Percentiles rank a stretch among this genome's conserved stretches.
Evolutionary conservation across 139 green algal genomes (phyloP).

Genomic region (Chlorella sorokiniana): DNA sequence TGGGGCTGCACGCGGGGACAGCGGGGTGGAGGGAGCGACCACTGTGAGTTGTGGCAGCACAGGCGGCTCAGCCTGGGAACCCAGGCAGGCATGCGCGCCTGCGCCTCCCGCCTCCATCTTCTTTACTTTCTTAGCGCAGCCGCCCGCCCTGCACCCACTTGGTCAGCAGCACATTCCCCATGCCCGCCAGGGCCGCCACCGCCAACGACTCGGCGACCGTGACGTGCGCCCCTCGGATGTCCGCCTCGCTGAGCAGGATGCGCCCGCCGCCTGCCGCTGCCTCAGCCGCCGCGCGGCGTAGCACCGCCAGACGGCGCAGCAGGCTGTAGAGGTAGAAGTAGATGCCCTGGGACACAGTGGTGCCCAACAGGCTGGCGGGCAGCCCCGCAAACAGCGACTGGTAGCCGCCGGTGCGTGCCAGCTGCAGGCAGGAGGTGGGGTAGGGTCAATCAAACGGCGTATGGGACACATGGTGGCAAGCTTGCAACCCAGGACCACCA

Average conservation of each 20-base stretch:
- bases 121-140: background rate
- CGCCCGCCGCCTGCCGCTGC: background rate
- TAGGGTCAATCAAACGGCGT: background rate
- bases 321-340: slow-evolving; percentile 83
- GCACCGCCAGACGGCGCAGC: slow-evolving; percentile 43
- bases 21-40: background rate
- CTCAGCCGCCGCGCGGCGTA: slow-evolving; percentile 6
- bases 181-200: slow-evolving; percentile 78
- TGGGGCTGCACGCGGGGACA: slow-evolving; percentile 65
- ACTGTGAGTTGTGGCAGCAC: background rate
- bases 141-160: background rate
- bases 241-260: background rate
- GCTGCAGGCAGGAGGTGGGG: slow-evolving; percentile 26
- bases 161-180: slow-evolving; percentile 87
- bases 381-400: slow-evolving; percentile 70
- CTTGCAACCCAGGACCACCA: too few species aligned
- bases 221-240: slow-evolving; percentile 48
- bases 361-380: slow-evolving; percentile 72
- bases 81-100: background rate
- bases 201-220: slow-evolving; percentile 71
- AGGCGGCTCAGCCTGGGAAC: background rate
- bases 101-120: background rate
- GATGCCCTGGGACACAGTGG: slow-evolving; percentile 76
- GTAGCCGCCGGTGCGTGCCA: slow-evolving; percentile 52
- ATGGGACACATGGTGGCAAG: too few species aligned